phyloP scores from a whole-genome alignment of 2,329 filamentous ascomycete species.

The Verticillium nubilum region DNA sequence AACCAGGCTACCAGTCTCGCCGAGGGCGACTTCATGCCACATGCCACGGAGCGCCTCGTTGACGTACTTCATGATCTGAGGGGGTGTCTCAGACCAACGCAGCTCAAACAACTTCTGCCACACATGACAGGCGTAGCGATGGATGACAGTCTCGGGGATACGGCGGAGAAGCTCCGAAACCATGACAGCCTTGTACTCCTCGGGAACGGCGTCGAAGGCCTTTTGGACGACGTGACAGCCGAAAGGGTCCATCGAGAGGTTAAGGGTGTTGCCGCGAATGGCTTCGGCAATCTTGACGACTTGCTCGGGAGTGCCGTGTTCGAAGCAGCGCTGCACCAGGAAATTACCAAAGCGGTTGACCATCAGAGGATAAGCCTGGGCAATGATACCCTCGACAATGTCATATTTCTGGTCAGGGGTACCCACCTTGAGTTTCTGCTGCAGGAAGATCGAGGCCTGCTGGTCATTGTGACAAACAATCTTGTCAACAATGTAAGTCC shows the following conservation, averaged over 20 bases:
- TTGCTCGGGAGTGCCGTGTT: constrained; percentile 93
- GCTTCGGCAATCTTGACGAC: constrained; percentile 90
- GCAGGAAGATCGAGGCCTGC: constrained; percentile 96
- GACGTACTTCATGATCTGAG: constrained; percentile 97
- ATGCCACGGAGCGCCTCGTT: constrained; percentile 92
- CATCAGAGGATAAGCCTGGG: constrained; percentile 93
- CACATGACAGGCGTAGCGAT: constrained; percentile 97
- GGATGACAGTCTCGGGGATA: constrained; percentile 96
- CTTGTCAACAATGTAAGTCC: constrained; percentile 99
- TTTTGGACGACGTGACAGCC: constrained; percentile 98
- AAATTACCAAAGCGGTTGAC: constrained; percentile 99
- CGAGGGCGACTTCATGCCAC: constrained; percentile 98
- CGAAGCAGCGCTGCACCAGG: constrained; percentile 95
- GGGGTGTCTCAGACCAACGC: constrained; percentile 88
- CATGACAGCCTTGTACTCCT: constrained; percentile 98
- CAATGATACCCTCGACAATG: constrained; percentile 93
- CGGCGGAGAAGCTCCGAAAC: constrained; percentile 93
- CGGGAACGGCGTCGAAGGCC: constrained; percentile 94
- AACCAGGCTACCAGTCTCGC: constrained; percentile 94
- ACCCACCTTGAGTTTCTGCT: constrained; percentile 97
- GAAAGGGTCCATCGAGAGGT: constrained; percentile 96
- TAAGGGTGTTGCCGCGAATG: constrained; percentile 90
- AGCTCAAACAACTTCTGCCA: constrained; percentile 99
- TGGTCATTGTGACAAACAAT: constrained; percentile 99
- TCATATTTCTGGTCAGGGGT: constrained; percentile 94